phyloP scores from a whole-genome alignment of 2,329 filamentous ascomycete genomes.

The Uncinocarpus reesii region DNA sequence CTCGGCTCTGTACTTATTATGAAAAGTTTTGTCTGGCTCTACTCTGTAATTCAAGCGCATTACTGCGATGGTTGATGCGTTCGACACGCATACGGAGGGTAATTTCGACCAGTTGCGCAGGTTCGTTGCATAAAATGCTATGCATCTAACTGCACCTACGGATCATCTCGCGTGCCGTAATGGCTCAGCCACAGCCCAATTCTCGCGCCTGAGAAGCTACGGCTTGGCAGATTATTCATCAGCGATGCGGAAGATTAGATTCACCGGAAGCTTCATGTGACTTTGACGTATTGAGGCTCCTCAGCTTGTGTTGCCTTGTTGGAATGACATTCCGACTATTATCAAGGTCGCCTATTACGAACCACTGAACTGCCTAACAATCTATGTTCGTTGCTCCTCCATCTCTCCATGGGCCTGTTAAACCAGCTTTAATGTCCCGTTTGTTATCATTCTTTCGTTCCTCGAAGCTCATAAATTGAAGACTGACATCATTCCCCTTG shows the following conservation, averaged over 20 bases:
- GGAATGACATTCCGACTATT: neutral
- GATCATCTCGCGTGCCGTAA: neutral
- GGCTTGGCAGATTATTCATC: too few relatives aligned
- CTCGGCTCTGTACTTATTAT: too few relatives aligned
- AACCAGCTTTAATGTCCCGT: neutral
- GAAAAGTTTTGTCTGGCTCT: too few relatives aligned
- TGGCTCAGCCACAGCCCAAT: neutral
- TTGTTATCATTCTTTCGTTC: neutral
- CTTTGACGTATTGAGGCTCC: slow-evolving; percentile 7
- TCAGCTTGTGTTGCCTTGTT: neutral
- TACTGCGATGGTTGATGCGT: too few relatives aligned
- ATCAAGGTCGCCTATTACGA: neutral
- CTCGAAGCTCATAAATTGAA: neutral
- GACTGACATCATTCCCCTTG: neutral
- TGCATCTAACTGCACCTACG: slow-evolving; percentile 4
- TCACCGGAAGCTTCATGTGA: neutral
- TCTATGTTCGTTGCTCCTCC: neutral
- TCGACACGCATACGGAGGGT: too few relatives aligned
- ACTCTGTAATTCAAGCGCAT: too few relatives aligned
- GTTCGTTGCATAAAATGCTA: slow-evolving; percentile 8
- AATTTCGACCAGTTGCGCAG: neutral
- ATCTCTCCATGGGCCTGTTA: neutral
- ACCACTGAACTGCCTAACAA: neutral
- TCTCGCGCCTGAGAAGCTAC: too few relatives aligned
- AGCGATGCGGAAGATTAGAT: neutral